phyloP scores from a whole-genome alignment of 139 green algal species.

The Ostreobium quekettii region DNA sequence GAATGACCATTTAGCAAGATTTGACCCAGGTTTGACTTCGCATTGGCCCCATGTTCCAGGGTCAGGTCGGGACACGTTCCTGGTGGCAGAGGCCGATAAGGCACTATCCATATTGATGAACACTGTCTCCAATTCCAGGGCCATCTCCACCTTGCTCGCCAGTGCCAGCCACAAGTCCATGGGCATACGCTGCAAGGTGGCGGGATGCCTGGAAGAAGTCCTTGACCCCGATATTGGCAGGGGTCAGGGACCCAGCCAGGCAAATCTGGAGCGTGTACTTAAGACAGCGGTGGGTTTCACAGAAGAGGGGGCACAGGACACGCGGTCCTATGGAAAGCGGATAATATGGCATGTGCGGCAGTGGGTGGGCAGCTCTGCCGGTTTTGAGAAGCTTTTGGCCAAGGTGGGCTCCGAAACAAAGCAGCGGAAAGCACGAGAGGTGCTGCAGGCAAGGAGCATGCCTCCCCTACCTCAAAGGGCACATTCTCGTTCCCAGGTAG shows the following conservation, averaged over 20 bases:
- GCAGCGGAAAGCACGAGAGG: conserved; percentile 25
- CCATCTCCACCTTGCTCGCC: background rate
- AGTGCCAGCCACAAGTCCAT: conserved; percentile 5
- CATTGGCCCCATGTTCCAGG: no score
- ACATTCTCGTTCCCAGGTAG: conserved; percentile 4
- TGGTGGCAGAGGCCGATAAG: conserved; percentile 59
- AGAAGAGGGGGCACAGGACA: conserved; percentile 55
- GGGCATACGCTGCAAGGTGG: conserved; percentile 11
- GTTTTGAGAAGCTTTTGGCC: conserved; percentile 8
- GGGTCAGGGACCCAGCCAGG: no score
- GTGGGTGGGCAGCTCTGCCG: conserved; percentile 11
- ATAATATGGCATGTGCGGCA: conserved; percentile 49
- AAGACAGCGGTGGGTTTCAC: conserved; percentile 47
- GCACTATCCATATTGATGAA: conserved; percentile 47
- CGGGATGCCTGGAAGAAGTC: conserved; percentile 4
- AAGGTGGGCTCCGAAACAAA: conserved; percentile 23
- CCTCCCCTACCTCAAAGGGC: conserved; percentile 19
- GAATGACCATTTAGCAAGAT: no score
- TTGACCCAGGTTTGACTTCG: no score
- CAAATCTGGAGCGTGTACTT: conserved; percentile 17
- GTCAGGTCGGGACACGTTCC: conserved; percentile 72
- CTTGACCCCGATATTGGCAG: background rate
- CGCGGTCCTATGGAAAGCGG: conserved; percentile 64
- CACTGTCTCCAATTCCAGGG: conserved; percentile 18
- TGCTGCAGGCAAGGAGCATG: conserved; percentile 7